Base-by-base conservation (phyloP, 805 yeast species). In the Kluyveromyces dobzhanskii region DNA sequence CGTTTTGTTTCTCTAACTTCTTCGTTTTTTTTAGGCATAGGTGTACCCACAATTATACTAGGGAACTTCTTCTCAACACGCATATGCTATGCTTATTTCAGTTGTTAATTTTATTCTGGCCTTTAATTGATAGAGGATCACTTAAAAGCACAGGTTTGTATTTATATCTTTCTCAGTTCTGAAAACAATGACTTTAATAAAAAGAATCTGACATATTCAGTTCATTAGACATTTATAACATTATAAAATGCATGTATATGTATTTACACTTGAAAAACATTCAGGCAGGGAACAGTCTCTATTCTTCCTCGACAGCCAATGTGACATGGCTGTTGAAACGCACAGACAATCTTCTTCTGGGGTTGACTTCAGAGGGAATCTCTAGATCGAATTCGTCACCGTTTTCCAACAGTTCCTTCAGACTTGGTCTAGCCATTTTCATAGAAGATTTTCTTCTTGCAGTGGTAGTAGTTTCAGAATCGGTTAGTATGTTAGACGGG, bases 291-390 rank as follows among this genome's bases (percentile, higher is more conserved):
- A n/a, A n/a, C n/a, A n/a, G n/a, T n/a, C 32, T 27, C 7, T 33
- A 27, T 32, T 40, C 53, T 27, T 57, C 57, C 43, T 67, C 65
- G 8, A 60, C 61, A 5, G 74, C 75, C n/a, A 75, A 69, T 25
- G 70, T 62, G 8, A 79, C 85, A 42, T 69, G 67, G 41, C 75
- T 80, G 46, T 77, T 80, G 49, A 79, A 79, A 46, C 85, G 64
- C 2, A 79, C 85, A 4, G 82, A 75, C 45, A 78, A 76, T 52
- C 83, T 65, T 60, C 85, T 67, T 41, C 64, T 69, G 57, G 67
- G 44, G 25, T 51, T 43, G 17, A 47, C 17, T 27, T 57, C 52
- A 2, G 56, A 59, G 1, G 78, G 79, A 3, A 66, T 54, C 11
- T 58, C 68, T 19, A 76, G 53, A 30, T 76, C 82, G 40, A 76